Base-by-base conservation (phyloP, 2,329 filamentous ascomycete genomes). In the Pyricularia grisea region DNA sequence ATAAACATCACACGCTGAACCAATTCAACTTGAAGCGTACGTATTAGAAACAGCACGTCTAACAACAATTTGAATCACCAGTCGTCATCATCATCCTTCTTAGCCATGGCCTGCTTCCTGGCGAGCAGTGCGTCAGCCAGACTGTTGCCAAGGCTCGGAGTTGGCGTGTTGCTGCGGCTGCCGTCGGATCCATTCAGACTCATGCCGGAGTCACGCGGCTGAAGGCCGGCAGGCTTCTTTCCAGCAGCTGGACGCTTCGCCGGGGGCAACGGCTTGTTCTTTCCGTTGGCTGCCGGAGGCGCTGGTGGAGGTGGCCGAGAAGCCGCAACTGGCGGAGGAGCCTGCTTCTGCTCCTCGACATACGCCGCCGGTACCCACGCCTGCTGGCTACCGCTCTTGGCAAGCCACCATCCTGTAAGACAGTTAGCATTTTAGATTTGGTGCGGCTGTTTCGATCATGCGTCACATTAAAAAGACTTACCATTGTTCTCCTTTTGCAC, bases 301-400 rank as follows among this genome's bases (percentile, higher is more conserved):
- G 91, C 88, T 11, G 90, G 89, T 17, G 92, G 89, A 6, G 88
- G 85, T 7, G 89, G 85, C 28, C 88, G 86, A 11, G 89, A 85
- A 9, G 85, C 82, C 14, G 86, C 85, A 3, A 87, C 85, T 4
- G 87, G 81, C 1, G 87, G 84, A 23, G 88, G 83, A 10, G 84
- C 82, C n/a, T 87, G 81, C 28, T 85, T 85, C 76, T 91, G 86
- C 79, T 97, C 94, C 79, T 98, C 91, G 10, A 99, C 90, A 75
- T 99, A 99, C 25, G 94, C 93, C 25, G 94, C 92, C 0, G 95
- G 95, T 3, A 95, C 88, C 95, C 95, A 99, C 67, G 93, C 95
- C 79, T 95, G 92, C n/a, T 87, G 87, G 4, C 74, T 73, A 6
- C 73, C 80, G 71, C 90, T 92, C 82, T 93, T 94, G 72, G 90